Conservation (phyloP, 306 rosid genomes). For the Pyrus pyrifolia region DNA sequence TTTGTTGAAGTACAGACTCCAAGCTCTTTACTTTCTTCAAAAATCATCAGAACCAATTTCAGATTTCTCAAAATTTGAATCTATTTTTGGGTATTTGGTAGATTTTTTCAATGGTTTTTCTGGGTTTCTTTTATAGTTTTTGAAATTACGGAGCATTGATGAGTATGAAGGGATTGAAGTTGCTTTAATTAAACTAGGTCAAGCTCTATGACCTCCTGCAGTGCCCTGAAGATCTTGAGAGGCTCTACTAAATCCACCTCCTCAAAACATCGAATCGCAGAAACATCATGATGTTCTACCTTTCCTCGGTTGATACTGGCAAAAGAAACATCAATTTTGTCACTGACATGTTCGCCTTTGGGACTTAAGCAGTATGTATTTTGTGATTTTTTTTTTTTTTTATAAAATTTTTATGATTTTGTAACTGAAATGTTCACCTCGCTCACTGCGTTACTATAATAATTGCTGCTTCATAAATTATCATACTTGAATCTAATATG, state of each 20-base stretch:
- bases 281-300: constrained; percentile 81
- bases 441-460: constrained; percentile 54
- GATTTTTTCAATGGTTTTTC: not conserved
- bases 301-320: constrained; percentile 89
- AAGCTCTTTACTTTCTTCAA: constrained; percentile 6
- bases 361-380: constrained; percentile 80
- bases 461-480: not conserved
- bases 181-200: constrained; percentile 80
- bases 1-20: constrained; percentile 4
- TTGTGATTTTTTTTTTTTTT: constrained; percentile 2
- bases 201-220: constrained; percentile 81
- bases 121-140: constrained; percentile 3
- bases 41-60: constrained; percentile 9
- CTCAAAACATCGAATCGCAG: constrained; percentile 75
- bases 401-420: not conserved
- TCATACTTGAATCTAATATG: not conserved
- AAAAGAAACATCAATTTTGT: constrained; percentile 88
- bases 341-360: constrained; percentile 96
- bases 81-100: not conserved
- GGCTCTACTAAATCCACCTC: constrained; percentile 92
- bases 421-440: constrained; percentile 29
- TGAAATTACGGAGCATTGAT: constrained; percentile 85
- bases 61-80: constrained; percentile 27
- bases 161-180: constrained; percentile 95
- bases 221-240: constrained; percentile 89